Evolutionary conservation across 805 yeast genomes (phyloP).

Genomic region (Starmerella lactis-condensi): DNA sequence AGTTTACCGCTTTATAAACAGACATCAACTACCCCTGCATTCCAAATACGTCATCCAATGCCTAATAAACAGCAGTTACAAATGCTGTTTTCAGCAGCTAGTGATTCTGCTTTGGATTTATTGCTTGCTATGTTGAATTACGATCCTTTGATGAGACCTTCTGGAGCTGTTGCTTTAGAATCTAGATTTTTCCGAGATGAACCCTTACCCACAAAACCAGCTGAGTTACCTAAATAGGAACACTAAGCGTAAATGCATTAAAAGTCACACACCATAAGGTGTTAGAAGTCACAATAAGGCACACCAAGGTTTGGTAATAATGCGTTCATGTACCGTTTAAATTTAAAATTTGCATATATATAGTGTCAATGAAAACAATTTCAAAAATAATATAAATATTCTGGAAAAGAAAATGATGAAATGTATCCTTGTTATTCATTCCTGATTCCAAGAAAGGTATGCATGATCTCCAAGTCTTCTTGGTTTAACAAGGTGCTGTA

Average conservation of each 20-base stretch:
- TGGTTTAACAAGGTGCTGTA: conserved; percentile 72
- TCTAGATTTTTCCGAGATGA: conserved; percentile 51
- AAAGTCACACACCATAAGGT: too few relatives aligned
- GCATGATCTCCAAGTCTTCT: conserved; percentile 68
- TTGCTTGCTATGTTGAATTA: conserved; percentile 53
- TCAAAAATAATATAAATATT: too few relatives aligned
- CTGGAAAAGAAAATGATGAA: neutral
- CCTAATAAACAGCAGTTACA: conserved; percentile 68
- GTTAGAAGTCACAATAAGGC: too few relatives aligned
- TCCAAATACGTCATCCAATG: conserved; percentile 44
- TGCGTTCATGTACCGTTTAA: too few relatives aligned
- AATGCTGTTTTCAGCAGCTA: conserved; percentile 75
- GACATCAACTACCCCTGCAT: conserved; percentile 11
- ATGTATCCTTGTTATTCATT: neutral
- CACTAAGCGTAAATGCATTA: too few relatives aligned
- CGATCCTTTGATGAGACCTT: conserved; percentile 61
- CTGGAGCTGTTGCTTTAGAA: conserved; percentile 42
- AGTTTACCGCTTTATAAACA: conserved; percentile 47
- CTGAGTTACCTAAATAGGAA: conserved; percentile 34
- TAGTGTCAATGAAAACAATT: too few relatives aligned
- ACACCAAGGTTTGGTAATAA: too few relatives aligned
- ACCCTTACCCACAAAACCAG: conserved; percentile 57
- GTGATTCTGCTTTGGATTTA: conserved; percentile 62
- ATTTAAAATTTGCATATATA: too few relatives aligned
- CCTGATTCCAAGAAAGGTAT: conserved; percentile 33